phyloP scores from a whole-genome alignment of 164 flowering plant species.

The Vitis amurensis region DNA sequence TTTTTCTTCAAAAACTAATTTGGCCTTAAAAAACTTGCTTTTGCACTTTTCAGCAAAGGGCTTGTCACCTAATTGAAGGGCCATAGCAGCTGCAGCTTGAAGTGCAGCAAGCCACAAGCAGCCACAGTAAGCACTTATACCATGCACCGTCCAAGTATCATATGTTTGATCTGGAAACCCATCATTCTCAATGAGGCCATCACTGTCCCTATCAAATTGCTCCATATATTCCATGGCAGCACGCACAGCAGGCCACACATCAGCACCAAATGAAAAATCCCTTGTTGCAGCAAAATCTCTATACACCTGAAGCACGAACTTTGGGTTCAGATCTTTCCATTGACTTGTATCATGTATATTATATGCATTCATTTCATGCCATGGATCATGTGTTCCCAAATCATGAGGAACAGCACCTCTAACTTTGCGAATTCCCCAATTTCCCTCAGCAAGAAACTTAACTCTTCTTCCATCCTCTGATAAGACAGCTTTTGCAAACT shows the following conservation, averaged over 20 bases:
- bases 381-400: constrained; percentile 90
- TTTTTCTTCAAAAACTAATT: constrained; percentile 65
- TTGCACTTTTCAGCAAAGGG: constrained; percentile 65
- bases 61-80: constrained; percentile 65
- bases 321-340: constrained; percentile 92
- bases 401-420: constrained; percentile 93
- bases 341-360: constrained; percentile 89
- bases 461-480: constrained; percentile 85
- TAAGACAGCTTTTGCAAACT: constrained; percentile 88
- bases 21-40: constrained; percentile 60
- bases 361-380: constrained; percentile 95
- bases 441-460: constrained; percentile 80
- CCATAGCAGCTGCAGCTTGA: constrained; percentile 96
- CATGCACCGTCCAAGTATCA: constrained; percentile 96
- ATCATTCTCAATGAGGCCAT: constrained; percentile 85
- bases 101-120: constrained; percentile 94
- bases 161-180: constrained; percentile 96
- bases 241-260: constrained; percentile 92
- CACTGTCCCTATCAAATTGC: constrained; percentile 82
- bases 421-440: constrained; percentile 80
- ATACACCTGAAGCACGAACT: constrained; percentile 92
- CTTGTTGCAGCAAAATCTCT: constrained; percentile 89
- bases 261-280: constrained; percentile 77
- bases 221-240: constrained; percentile 95
- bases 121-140: constrained; percentile 92